Percentiles rank a stretch among this genome's conserved stretches.
phyloP scores from a whole-genome alignment of 495 filamentous ascomycete species.

The Podospora pseudocomata region DNA sequence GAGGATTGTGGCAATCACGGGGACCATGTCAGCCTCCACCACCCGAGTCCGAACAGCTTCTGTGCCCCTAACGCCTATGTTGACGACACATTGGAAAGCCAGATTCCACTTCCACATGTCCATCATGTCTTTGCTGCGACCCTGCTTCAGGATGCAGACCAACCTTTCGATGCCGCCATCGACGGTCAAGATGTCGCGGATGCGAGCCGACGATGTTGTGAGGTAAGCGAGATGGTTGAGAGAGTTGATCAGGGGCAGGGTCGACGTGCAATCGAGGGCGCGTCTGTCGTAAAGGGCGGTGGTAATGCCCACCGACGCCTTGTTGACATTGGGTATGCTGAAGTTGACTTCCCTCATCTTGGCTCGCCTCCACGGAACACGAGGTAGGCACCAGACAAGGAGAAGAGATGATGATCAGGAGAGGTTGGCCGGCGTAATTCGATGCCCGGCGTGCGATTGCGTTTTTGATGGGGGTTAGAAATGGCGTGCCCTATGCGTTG shows the following conservation, averaged over 20 bases:
- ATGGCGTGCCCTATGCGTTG: slow-evolving; percentile 6
- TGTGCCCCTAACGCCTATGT: slow-evolving; percentile 94
- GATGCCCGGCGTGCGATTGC: not conserved
- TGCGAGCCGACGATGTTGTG: slow-evolving; percentile 96
- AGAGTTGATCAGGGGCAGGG: slow-evolving; percentile 94
- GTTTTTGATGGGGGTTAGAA: slow-evolving; percentile 1
- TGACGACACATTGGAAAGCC: slow-evolving; percentile 97
- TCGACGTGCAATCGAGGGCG: slow-evolving; percentile 96
- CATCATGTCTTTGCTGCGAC: slow-evolving; percentile 95
- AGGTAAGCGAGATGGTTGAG: slow-evolving; percentile 97
- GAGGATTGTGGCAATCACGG: slow-evolving; percentile 97
- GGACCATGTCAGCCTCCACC: slow-evolving; percentile 98
- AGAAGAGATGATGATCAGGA: slow-evolving; percentile 13
- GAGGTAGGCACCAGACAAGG: slow-evolving; percentile 35
- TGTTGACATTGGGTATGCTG: slow-evolving; percentile 99
- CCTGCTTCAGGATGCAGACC: slow-evolving; percentile 96
- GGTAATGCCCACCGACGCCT: slow-evolving; percentile 98
- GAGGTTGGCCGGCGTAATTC: not conserved
- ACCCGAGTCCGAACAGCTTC: slow-evolving; percentile 90
- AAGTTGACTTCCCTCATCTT: slow-evolving; percentile 99
- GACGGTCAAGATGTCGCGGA: slow-evolving; percentile 94
- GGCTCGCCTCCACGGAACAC: slow-evolving; percentile 32
- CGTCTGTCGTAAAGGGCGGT: slow-evolving; percentile 96
- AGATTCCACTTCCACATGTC: slow-evolving; percentile 99
- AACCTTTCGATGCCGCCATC: slow-evolving; percentile 96